Evolutionary conservation across 192 early-diverging fungal species (phyloP), one percentile per base, ranked within the genome.

Genomic region (Entomortierella lignicola): DNA sequence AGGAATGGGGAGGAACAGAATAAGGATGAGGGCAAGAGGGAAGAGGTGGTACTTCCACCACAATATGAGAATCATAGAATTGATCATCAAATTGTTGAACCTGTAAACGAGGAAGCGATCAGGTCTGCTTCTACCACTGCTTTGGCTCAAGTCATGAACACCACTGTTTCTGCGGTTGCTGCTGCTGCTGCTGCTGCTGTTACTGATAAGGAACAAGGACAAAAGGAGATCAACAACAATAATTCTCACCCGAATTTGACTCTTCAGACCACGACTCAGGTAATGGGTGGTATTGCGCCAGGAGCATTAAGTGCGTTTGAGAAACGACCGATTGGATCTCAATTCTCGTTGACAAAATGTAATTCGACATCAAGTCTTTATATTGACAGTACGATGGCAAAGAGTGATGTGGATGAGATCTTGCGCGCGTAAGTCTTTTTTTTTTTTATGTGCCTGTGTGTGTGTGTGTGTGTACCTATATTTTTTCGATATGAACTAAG

Each of bases 281-380:
- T 50, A 15, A 47, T 65, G 18, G 56, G 30, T 0, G 74, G 74
- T 32, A 79, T 77, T 23, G 73, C 73, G 0, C 73, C 73, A 4
- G 66, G 73, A 0, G 73, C 67, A 1, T 31, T 79, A 37, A 69
- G 66, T 18, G 74, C 74, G 34, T 58, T 69, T 30, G 67, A 55
- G 39, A 65, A 39, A 42, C 27, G 66, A 15, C 61, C 74, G 1
- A 10, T 64, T 11, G 55, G 54, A 44, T 60, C 61, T 21, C 74
- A 79, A 48, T 63, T 56, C 27, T 79, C 74, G 39, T 32, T 79
- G 48, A 79, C 74, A 8, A 79, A 79, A 25, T 79, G 74, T 17
- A 79, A 79, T 27, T 79, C 74, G 20, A 79, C 74, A 41, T 79
- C 74, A 2, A 79, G 74, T 50, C 62, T 79, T 15, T 79, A 79